phyloP scores from a whole-genome alignment of 2,329 filamentous ascomycete genomes.

The Albophoma yamanashiensis region DNA sequence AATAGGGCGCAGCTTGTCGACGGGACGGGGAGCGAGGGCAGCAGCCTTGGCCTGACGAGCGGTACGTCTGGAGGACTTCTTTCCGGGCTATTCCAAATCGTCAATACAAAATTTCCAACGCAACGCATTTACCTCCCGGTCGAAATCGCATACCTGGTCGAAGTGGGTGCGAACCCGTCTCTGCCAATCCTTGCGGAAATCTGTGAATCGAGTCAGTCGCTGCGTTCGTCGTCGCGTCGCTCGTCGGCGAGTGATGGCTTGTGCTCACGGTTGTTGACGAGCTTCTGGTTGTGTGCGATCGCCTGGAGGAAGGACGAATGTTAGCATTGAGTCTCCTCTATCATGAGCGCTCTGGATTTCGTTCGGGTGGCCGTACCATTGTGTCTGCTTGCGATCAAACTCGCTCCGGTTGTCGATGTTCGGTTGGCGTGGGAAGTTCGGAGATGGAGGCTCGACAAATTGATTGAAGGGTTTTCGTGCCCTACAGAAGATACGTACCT shows the following conservation, averaged over 20 bases:
- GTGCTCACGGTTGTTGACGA: constrained; percentile 84
- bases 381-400: constrained; percentile 43
- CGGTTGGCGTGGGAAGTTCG: constrained; percentile 27
- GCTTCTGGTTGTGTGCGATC: constrained; percentile 99
- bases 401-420: constrained; percentile 31
- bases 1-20: constrained; percentile 92
- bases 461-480: constrained; percentile 31
- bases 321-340: constrained; percentile 19
- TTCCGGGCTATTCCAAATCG: constrained; percentile 60
- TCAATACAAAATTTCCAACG: constrained; percentile 19
- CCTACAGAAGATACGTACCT: constrained; percentile 25
- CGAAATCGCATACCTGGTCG: constrained; percentile 71
- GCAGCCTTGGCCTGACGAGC: constrained; percentile 92
- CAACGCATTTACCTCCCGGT: not conserved
- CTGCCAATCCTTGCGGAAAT: constrained; percentile 99
- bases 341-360: constrained; percentile 10
- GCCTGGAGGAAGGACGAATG: constrained; percentile 42
- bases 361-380: constrained; percentile 33
- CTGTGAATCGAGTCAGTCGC: constrained; percentile 40
- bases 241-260: constrained; percentile 10
- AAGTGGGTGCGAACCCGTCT: constrained; percentile 98
- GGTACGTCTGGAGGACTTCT: constrained; percentile 86
- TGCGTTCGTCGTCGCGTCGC: constrained; percentile 15
- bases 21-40: constrained; percentile 86
- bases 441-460: constrained; percentile 28